Base-by-base conservation (phyloP, 1,284 basidiomycete genomes). In the Coniferiporia weirii region DNA sequence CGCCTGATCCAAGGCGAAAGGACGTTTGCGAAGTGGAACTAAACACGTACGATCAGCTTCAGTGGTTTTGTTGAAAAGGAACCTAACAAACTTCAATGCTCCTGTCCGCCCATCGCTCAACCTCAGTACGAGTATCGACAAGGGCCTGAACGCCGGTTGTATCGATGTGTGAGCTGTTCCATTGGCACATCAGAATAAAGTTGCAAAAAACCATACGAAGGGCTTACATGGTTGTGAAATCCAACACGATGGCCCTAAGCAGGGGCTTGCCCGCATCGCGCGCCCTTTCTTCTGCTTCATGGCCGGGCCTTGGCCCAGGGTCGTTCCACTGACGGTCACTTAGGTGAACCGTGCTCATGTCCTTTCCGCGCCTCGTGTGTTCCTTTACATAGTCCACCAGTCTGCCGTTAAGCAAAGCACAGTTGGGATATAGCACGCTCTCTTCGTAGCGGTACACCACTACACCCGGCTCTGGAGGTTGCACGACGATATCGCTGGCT, bases 321-420 rank as follows among this genome's bases (percentile, higher is more conserved):
- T 97, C 95, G 71, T 99, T 99, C 96, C 96, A 99, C 2, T 93
- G 85, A 50, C 96, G 83, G 69, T 98, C 94, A 64, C 81, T 78
- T 50, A 83, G 72, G 56, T 71, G 79, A 64, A 91, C 76, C 22
- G 74, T 69, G 59, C 79, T 79, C 73, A 91, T 79, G 70, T 93
- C 90, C 65, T 79, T 80, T 19, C 93, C 93, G 40, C 94, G 83
- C 17, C 85, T 81, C 64, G 89, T 93, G 65, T 85, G 76, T 62
- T 74, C 74, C 74, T 91, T 95, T 66, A 93, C 92, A 65, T 93
- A 79, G 64, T 91, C 89, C 46, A 94, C 89, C 40, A 98, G 76
- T 0, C 80, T 77, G 53, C 85, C 82, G 71, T 95, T 95, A 69
- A 91, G 76, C 63, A 83, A 75, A 1, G 90, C 90, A 4, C 87